Evolutionary conservation across 176 grass and related monocot genomes (phyloP), one percentile per base, ranked within the genome.

Genomic region (Areca catechu): DNA sequence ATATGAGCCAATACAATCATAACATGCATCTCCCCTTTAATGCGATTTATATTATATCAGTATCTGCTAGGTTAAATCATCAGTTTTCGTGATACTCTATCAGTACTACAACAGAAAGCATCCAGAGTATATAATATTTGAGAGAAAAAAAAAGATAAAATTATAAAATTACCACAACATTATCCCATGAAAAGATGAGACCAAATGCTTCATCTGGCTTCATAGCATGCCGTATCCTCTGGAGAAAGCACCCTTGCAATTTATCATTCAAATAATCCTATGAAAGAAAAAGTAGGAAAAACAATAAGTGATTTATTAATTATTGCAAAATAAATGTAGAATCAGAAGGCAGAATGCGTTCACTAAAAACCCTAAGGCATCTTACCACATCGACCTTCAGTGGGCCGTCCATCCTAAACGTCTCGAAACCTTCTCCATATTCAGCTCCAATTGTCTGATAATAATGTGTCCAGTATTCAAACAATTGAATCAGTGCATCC

Each of bases 181-280:
- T 92, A 65, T 98, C 87, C 93, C 93, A 98, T 17, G 93, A 92
- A 68, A 98, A 98, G 62, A 98, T 88, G 16, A 98, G 81, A 49
- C 87, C 87, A 82, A 91, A 85, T n/a, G 86, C 87, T 71, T 98
- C 93, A 89, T 92, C 93, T 15, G 93, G 93, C 63, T 98, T 98
- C 93, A 92, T 98, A 62, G 93, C 84, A 83, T 98, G 88, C 65
- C 93, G 83, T 88, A 98, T 89, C 69, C 81, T 82, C 77, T 92
- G 93, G 76, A 92, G 93, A 57, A 98, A 89, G 51, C 87, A 89
- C 61, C 85, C 87, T 80, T 98, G 88, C 67, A 98, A 71, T 76
- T 75, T 92, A 69, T 98, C 82, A 30, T 98, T 98, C 59, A 92
- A 68, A 79, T 92, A 92, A 83, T 98, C 84, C 87, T 92, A 76